phyloP scores from a whole-genome alignment of 192 early-diverging fungal genomes.

The Backusella psychrophila region DNA sequence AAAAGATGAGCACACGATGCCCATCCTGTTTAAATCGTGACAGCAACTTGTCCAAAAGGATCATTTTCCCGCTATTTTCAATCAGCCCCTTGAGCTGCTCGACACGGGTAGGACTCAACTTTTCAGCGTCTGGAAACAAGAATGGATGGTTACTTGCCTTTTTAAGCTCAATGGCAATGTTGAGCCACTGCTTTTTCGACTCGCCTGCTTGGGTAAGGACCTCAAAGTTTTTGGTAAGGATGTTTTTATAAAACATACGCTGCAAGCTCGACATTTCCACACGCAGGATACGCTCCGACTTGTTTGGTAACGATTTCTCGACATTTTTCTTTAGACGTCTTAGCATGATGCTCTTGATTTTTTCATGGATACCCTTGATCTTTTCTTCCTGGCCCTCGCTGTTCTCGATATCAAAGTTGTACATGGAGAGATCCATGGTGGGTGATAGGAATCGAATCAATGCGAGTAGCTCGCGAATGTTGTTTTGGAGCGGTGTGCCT shows the following conservation, averaged over 20 bases:
- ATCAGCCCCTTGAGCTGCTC: conserved; percentile 83
- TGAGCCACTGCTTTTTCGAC: conserved; percentile 78
- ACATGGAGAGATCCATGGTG: conserved; percentile 74
- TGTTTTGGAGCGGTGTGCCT: conserved; percentile 99
- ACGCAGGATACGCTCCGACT: conserved; percentile 94
- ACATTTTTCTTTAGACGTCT: conserved; percentile 98
- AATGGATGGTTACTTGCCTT: conserved; percentile 98
- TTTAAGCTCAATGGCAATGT: conserved; percentile 96
- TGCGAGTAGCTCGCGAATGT: conserved; percentile 89
- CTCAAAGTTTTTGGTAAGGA: conserved; percentile 91
- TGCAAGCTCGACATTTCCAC: conserved; percentile 91
- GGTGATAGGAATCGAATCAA: conserved; percentile 95
- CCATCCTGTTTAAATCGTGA: conserved; percentile 86
- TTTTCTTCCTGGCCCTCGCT: conserved; percentile 74
- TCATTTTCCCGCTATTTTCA: conserved; percentile 96
- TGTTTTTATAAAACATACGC: conserved; percentile 92
- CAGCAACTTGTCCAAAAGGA: conserved; percentile 93
- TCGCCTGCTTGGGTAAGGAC: conserved; percentile 62
- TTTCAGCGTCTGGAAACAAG: conserved; percentile 80
- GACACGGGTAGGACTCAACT: conserved; percentile 51
- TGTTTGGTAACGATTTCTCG: conserved; percentile 93
- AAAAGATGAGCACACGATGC: conserved; percentile 97
- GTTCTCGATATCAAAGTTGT: conserved; percentile 78
- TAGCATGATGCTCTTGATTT: conserved; percentile 88
- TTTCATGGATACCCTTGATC: conserved; percentile 81